A percentile compares a stretch with the other conserved stretches of the same genome.
phyloP scores from a whole-genome alignment of 345 rosid genomes.

The Euphorbia lathyris region DNA sequence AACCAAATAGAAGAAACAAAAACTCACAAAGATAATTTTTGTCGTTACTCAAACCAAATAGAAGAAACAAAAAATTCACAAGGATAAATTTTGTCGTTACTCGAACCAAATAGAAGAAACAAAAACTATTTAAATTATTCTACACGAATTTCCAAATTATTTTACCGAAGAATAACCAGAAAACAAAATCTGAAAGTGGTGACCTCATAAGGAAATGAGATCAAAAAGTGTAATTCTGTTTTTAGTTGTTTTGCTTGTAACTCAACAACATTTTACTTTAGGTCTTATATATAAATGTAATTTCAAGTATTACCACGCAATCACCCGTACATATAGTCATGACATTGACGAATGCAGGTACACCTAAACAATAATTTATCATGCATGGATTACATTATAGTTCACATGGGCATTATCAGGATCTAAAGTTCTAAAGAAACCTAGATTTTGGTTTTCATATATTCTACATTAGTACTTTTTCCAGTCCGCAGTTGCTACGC shows the following conservation, averaged over 20 bases:
- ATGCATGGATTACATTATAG: no score
- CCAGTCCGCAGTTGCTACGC: neutral
- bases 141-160: neutral
- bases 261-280: neutral
- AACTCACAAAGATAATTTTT: neutral
- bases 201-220: neutral
- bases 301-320: neutral
- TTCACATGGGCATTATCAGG: neutral
- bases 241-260: neutral
- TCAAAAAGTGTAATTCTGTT: neutral
- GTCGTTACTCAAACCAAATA: neutral
- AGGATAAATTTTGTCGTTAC: neutral
- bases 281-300: neutral
- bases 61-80: constrained; percentile 4
- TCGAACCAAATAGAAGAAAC: neutral
- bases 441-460: neutral
- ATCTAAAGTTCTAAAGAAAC: neutral
- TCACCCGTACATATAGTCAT: neutral
- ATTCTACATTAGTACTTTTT: neutral
- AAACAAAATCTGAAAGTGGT: neutral
- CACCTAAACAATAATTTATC: neutral
- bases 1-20: neutral
- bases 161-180: neutral
- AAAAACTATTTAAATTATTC: neutral
- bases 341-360: neutral